phyloP scores from a whole-genome alignment of 179 eudicot species.

The Spinacia oleracea region DNA sequence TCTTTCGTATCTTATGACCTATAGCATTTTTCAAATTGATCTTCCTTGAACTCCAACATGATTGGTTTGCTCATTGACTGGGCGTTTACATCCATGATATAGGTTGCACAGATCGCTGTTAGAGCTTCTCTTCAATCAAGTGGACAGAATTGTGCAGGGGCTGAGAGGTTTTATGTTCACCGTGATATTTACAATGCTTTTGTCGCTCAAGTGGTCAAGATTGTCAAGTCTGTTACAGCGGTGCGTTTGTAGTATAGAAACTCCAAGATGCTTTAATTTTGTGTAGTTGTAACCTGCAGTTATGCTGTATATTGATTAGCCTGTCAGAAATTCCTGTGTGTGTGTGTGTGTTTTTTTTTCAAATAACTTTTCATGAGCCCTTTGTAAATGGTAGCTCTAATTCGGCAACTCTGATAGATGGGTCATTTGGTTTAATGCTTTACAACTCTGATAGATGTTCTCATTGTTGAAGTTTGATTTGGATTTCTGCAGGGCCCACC shows the following conservation, averaged over 20 bases:
- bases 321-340: background rate
- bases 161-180: conserved; percentile 97
- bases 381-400: background rate
- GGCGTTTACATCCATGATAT: conserved; percentile 10
- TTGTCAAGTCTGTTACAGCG: conserved; percentile 92
- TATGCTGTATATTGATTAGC: background rate
- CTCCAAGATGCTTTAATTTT: background rate
- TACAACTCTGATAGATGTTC: background rate
- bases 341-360: too few relatives aligned
- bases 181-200: conserved; percentile 70
- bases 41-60: background rate
- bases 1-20: conserved; percentile 16
- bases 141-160: conserved; percentile 99
- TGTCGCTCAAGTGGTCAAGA: conserved; percentile 84
- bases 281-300: conserved; percentile 1
- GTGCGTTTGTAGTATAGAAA: conserved; percentile 45
- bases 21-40: conserved; percentile 1
- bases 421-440: background rate
- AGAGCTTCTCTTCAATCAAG: conserved; percentile 97
- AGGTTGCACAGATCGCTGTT: conserved; percentile 98
- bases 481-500: conserved; percentile 83
- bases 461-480: conserved; percentile 5
- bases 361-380: background rate
- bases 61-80: conserved; percentile 16
- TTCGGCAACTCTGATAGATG: conserved; percentile 1